A percentile compares a stretch with the other conserved stretches of the same genome.
Evolutionary conservation across 2,329 filamentous ascomycete genomes (phyloP).

Genomic region (Pseudogymnoascus sp.): DNA sequence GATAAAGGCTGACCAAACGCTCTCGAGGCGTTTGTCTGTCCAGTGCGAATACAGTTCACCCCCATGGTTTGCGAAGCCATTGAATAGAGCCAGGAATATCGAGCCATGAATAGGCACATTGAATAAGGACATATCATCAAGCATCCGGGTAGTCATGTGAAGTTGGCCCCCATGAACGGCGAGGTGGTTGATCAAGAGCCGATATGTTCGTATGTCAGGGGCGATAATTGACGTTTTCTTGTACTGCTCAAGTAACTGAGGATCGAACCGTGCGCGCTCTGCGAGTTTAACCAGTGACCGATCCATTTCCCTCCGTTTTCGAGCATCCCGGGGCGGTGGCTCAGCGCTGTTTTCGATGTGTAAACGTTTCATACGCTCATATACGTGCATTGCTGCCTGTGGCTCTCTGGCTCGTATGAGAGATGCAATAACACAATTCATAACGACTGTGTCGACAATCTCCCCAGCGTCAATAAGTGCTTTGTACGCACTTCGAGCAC

Average conservation of each 20-base stretch:
- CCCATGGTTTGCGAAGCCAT: constrained; percentile 73
- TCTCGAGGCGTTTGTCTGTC: constrained; percentile 62
- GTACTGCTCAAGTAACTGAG: constrained; percentile 43
- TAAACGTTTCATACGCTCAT: constrained; percentile 68
- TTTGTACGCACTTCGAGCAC: constrained; percentile 69
- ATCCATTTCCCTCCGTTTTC: constrained; percentile 36
- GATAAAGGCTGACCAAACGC: constrained; percentile 60
- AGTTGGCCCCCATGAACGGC: constrained; percentile 64
- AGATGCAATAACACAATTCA: constrained; percentile 80
- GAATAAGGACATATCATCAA: constrained; percentile 74
- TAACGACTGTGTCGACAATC: constrained; percentile 76
- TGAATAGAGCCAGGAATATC: constrained; percentile 75
- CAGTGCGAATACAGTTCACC: constrained; percentile 60
- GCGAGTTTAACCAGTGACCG: constrained; percentile 53
- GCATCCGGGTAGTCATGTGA: constrained; percentile 58
- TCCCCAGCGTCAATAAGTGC: constrained; percentile 80
- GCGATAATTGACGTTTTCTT: constrained; percentile 61
- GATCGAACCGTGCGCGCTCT: constrained; percentile 47
- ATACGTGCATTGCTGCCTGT: constrained; percentile 70
- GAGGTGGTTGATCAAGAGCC: constrained; percentile 71
- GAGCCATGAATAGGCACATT: constrained; percentile 64
- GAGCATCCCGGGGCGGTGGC: constrained; percentile 32
- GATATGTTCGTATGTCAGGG: constrained; percentile 74
- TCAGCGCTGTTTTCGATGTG: constrained; percentile 19
- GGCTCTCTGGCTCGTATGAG: constrained; percentile 72